Evolutionary conservation across 257 asterid genomes (phyloP).

Genomic region (Gentiana straminea): DNA sequence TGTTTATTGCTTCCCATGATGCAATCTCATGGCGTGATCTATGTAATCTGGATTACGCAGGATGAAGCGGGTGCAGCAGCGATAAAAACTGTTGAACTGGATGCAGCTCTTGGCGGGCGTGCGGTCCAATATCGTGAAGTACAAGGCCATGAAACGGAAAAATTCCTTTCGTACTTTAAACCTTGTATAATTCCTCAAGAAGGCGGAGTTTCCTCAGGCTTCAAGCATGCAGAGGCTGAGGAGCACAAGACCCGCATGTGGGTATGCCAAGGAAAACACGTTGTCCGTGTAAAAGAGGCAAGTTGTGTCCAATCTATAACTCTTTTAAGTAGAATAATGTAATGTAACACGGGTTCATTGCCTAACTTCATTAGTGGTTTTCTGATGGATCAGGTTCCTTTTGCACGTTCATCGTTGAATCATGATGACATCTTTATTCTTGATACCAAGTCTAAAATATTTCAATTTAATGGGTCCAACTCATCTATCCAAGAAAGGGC

Average conservation of each 20-base stretch:
- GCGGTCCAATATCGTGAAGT: conserved; percentile 98
- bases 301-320: conserved; percentile 19
- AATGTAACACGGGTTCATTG: background rate
- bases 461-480: conserved; percentile 94
- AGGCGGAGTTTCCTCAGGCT: conserved; percentile 95
- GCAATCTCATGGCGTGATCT: background rate
- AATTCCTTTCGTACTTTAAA: conserved; percentile 93
- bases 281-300: conserved; percentile 93
- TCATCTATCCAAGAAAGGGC: conserved; percentile 99
- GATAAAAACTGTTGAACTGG: conserved; percentile 76
- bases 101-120: conserved; percentile 95
- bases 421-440: conserved; percentile 94
- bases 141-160: conserved; percentile 95
- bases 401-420: conserved; percentile 90
- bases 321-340: conserved; percentile 3
- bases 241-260: conserved; percentile 71
- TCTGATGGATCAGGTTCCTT: conserved; percentile 56
- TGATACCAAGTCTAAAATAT: conserved; percentile 82
- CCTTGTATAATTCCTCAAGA: conserved; percentile 97
- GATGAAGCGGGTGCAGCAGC: conserved; percentile 92
- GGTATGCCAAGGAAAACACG: conserved; percentile 93
- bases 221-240: conserved; percentile 67
- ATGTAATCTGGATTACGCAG: conserved; percentile 22
- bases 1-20: no score
- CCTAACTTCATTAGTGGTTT: conserved; percentile 3